A percentile compares a stretch with the other conserved stretches of the same genome.
phyloP scores from a whole-genome alignment of 2,329 filamentous ascomycete species.

The Beauveria australis region DNA sequence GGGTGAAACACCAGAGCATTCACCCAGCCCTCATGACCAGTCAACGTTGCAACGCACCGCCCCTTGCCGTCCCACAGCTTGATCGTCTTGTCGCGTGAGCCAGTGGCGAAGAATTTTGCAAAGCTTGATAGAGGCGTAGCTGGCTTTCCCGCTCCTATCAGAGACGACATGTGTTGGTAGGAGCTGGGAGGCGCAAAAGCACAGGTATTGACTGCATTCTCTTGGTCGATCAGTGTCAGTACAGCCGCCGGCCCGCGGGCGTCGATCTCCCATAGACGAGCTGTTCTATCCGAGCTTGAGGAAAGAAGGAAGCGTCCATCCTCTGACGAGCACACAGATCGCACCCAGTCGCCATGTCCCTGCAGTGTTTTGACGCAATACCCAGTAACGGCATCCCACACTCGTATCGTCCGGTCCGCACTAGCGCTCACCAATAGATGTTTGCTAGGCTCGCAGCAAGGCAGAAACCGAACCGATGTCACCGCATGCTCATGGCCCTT shows the following conservation, averaged over 20 bases:
- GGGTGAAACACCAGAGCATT: conserved; percentile 81
- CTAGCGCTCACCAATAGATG: conserved; percentile 81
- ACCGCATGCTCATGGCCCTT: conserved; percentile 90
- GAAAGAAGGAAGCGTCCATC: conserved; percentile 80
- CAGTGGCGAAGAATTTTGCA: conserved; percentile 84
- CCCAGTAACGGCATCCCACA: conserved; percentile 90
- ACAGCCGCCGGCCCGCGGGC: conserved; percentile 58
- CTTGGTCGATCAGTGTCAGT: conserved; percentile 74
- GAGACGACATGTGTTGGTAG: conserved; percentile 63
- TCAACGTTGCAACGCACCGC: conserved; percentile 72
- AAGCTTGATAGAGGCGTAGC: conserved; percentile 63
- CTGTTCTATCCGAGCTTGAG: conserved; percentile 72
- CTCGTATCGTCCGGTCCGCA: conserved; percentile 72
- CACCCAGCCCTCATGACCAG: conserved; percentile 93
- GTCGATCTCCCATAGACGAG: conserved; percentile 77
- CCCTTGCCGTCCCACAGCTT: conserved; percentile 81
- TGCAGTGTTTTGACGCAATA: conserved; percentile 83
- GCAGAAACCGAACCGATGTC: conserved; percentile 79
- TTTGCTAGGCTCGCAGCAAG: conserved; percentile 66
- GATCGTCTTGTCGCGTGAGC: conserved; percentile 83
- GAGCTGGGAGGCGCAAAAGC: conserved; percentile 72
- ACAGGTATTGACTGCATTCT: conserved; percentile 80
- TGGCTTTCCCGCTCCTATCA: conserved; percentile 72
- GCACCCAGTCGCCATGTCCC: conserved; percentile 82
- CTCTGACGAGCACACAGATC: conserved; percentile 71